Evolutionary conservation across 371 early-diverging fungal species (phyloP), one percentile per base, ranked within the genome.

Genomic region (Mortierella sp.): DNA sequence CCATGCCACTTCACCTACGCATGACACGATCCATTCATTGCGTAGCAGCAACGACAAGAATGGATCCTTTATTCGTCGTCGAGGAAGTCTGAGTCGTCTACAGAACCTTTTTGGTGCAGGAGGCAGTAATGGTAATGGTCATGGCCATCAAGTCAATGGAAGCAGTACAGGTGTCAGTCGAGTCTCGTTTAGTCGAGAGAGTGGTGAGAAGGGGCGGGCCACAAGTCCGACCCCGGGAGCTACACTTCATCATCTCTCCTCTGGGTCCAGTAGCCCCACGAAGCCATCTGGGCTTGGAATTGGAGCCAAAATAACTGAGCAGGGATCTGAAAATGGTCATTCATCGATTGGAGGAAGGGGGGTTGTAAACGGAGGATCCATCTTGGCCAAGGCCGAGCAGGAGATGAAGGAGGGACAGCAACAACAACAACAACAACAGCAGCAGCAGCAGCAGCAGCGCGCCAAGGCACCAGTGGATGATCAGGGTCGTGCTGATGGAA

Each of bases 71-170:
- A 46, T 77, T 18, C 69, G 69, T 2, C 68, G 69, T 23, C 72
- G 69, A 57, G 57, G 57, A 7, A 77, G 79, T 44, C 1, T 72
- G 46, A 59, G 50, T 9, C 68, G 79, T 23, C 25, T 77, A 28
- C 77, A 76, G 28, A 55, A 64, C 14, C 68, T 71, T 58, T 72
- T 77, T 58, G 60, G 66, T 12, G 69, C 7, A 23, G 1, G 51
- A 28, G 25, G 19, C 46, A 29, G 45, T 25, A 26, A 26, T 5
- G 44, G 60, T 18, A 18, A 43, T 7, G 30, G 58, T 11, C 37
- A 45, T 45, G 50, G 57, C 46, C 16, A 57, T 1, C 4, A 25
- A 46, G 37, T 29, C 30, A 62, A 47, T 12, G 57, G 37, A 37
- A 37, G 37, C 9, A 37, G 37, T 9, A 37, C 37, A 9, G 37